These are phyloP conservation scores for Plicaturopsis crispa DNA, from an alignment of 768 basidiomycete genomes.

Conservation along the genomic window DNA sequence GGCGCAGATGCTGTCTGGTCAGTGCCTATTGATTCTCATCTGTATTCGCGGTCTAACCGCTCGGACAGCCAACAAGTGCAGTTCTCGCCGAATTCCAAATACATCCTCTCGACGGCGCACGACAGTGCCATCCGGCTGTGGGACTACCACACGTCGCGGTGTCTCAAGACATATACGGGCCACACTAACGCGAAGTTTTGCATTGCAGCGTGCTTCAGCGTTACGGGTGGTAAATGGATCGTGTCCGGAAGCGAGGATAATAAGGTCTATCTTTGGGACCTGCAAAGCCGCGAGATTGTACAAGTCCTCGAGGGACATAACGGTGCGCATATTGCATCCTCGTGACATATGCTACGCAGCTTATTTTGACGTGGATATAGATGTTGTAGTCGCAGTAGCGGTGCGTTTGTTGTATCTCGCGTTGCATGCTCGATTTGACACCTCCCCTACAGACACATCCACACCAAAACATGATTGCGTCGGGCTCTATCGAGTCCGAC, in stretches of 20 bases:
- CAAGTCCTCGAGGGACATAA: slow-evolving; percentile 73
- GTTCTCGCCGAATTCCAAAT: slow-evolving; percentile 95
- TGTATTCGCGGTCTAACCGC: background rate
- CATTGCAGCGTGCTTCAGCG: slow-evolving; percentile 77
- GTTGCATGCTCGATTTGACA: slow-evolving; percentile 4
- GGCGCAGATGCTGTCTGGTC: slow-evolving; percentile 82
- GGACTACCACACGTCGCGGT: slow-evolving; percentile 89
- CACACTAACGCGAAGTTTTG: slow-evolving; percentile 82
- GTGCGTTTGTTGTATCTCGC: slow-evolving; percentile 28
- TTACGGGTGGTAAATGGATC: slow-evolving; percentile 85
- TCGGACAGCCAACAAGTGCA: slow-evolving; percentile 71
- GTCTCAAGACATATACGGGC: slow-evolving; percentile 84
- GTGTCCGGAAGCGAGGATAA: slow-evolving; percentile 88
- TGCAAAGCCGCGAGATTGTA: slow-evolving; percentile 80
- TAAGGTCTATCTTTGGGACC: slow-evolving; percentile 86
- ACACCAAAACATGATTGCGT: slow-evolving; percentile 78
- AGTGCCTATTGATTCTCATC: slow-evolving; percentile 7
- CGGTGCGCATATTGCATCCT: slow-evolving; percentile 32
- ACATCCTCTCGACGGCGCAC: slow-evolving; percentile 89
- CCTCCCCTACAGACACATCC: slow-evolving; percentile 63
- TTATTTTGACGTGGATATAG: slow-evolving; percentile 18
- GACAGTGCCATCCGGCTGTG: slow-evolving; percentile 91
- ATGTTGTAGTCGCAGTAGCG: slow-evolving; percentile 77
- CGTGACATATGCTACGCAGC: background rate
- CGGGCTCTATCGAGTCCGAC: slow-evolving; percentile 82